These are phyloP conservation scores for Fusarium sp. DNA, from an alignment of 2,329 filamentous ascomycete species.

Conservation along the genomic window DNA sequence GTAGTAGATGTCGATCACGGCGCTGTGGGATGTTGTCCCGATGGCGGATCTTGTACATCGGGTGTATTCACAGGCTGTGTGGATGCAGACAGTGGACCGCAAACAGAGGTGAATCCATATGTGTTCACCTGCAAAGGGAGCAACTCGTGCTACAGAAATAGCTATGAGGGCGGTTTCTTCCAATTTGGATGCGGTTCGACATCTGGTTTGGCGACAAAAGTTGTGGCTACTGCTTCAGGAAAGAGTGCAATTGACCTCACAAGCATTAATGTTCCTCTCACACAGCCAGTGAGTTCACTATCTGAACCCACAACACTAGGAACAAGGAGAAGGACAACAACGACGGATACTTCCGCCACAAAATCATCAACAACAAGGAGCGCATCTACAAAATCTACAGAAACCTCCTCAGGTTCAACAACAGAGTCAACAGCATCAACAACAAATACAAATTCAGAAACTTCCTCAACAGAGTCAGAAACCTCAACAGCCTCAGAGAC, in stretches of 20 bases:
- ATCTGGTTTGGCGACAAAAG: constrained; percentile 58
- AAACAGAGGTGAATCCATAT: constrained; percentile 64
- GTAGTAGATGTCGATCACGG: constrained; percentile 60
- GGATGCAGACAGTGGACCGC: constrained; percentile 59
- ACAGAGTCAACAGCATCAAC: constrained; percentile 1
- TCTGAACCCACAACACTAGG: constrained; percentile 55
- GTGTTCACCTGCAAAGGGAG: constrained; percentile 63
- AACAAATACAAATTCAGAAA: background rate
- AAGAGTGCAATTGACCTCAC: constrained; percentile 47
- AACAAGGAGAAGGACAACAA: constrained; percentile 28
- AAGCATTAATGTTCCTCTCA: constrained; percentile 54
- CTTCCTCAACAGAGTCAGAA: constrained; percentile 21
- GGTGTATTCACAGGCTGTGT: constrained; percentile 68
- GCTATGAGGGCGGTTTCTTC: constrained; percentile 63
- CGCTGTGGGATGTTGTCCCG: constrained; percentile 66
- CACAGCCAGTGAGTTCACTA: constrained; percentile 50
- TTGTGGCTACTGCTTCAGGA: constrained; percentile 58
- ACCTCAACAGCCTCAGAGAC: constrained; percentile 19
- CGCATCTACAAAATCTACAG: constrained; percentile 15
- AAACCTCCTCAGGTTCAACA: constrained; percentile 8
- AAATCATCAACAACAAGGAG: constrained; percentile 9
- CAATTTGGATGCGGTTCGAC: constrained; percentile 66
- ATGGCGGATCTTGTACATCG: constrained; percentile 59
- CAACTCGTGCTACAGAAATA: constrained; percentile 64
- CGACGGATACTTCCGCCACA: constrained; percentile 11